Percentiles rank a stretch among this genome's conserved stretches.
Evolutionary conservation across 371 early-diverging fungal species (phyloP).

Genomic region (Rhizopus delemar): DNA sequence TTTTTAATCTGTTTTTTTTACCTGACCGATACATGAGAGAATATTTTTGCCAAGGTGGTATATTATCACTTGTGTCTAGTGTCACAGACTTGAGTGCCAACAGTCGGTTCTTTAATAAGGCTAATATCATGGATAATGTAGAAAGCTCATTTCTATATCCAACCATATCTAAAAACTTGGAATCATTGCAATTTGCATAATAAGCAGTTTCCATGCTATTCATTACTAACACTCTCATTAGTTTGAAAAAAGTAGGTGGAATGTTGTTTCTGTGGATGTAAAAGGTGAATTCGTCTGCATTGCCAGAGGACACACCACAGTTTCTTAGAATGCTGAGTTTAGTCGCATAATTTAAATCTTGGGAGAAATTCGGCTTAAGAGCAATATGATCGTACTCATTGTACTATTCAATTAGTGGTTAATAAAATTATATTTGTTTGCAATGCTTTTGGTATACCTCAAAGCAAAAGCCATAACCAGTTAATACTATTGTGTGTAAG

Average conservation of each 20-base stretch:
- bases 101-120: constrained; percentile 36
- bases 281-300: constrained; percentile 36
- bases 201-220: constrained; percentile 44
- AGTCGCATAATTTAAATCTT: constrained; percentile 50
- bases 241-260: constrained; percentile 45
- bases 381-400: constrained; percentile 54
- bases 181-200: constrained; percentile 25
- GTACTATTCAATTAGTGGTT: constrained; percentile 20
- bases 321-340: constrained; percentile 49
- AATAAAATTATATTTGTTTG: no score
- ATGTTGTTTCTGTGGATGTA: constrained; percentile 49
- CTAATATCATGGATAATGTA: constrained; percentile 42
- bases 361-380: constrained; percentile 59
- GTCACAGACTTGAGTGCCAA: constrained; percentile 25
- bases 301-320: constrained; percentile 36
- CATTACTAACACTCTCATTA: constrained; percentile 69
- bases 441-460: constrained; percentile 26
- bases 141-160: constrained; percentile 55
- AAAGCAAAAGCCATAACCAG: constrained; percentile 69
- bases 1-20: constrained; percentile 11
- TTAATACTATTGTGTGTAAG: constrained; percentile 32
- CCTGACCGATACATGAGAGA: constrained; percentile 55
- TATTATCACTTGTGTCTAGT: constrained; percentile 13
- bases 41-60: constrained; percentile 41
- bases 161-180: constrained; percentile 38